Evolutionary conservation across 1,139 yeast genomes (phyloP).

Genomic region (Diutina siamensis): DNA sequence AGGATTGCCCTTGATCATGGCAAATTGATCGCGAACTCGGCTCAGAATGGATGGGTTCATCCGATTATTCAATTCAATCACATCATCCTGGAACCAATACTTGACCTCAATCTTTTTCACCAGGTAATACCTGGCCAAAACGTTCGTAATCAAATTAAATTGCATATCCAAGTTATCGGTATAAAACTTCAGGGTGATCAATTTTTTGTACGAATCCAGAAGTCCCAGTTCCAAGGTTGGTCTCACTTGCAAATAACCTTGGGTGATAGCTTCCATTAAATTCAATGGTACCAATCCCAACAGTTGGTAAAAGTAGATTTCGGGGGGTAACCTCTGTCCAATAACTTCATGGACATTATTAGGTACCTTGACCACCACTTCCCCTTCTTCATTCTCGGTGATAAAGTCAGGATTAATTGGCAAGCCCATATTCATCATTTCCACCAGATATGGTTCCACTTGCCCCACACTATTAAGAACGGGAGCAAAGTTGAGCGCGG

Average conservation of each 20-base stretch:
- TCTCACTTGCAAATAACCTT: conserved; percentile 52
- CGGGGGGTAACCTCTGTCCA: conserved; percentile 82
- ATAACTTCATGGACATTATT: conserved; percentile 73
- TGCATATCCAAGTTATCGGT: conserved; percentile 45
- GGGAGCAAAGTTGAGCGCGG: conserved; percentile 45
- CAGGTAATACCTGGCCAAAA: conserved; percentile 78
- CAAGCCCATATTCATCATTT: conserved; percentile 27
- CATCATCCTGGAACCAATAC: conserved; percentile 48
- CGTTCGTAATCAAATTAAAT: conserved; percentile 57
- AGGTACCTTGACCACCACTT: conserved; percentile 37
- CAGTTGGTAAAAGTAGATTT: conserved; percentile 70
- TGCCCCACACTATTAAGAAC: conserved; percentile 58
- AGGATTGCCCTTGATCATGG: conserved; percentile 11
- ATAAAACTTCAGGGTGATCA: conserved; percentile 37
- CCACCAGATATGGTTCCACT: conserved; percentile 44
- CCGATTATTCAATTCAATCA: conserved; percentile 39
- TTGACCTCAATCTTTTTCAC: conserved; percentile 50
- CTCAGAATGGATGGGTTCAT: conserved; percentile 32
- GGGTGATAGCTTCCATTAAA: conserved; percentile 55
- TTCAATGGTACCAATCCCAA: conserved; percentile 63
- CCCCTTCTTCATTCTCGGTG: conserved; percentile 7
- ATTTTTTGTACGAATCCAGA: conserved; percentile 44
- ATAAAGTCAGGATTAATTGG: conserved; percentile 14
- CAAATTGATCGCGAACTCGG: conserved; percentile 7
- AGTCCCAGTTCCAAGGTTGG: conserved; percentile 63